A percentile compares a stretch with the other conserved stretches of the same genome.
phyloP scores from a whole-genome alignment of 208 protist species.

The Angomonas ambiguus region DNA sequence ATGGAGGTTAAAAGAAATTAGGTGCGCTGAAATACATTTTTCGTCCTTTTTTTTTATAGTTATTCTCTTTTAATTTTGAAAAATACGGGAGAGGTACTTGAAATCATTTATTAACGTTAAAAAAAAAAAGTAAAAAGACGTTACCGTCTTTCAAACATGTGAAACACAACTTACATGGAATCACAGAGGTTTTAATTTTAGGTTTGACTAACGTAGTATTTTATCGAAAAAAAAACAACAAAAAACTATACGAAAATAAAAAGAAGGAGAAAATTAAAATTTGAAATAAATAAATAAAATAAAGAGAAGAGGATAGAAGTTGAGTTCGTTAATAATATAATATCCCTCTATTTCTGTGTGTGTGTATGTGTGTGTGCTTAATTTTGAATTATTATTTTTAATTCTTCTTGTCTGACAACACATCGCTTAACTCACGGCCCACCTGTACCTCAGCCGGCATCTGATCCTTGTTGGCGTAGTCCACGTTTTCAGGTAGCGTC shows the following conservation, averaged over 20 bases:
- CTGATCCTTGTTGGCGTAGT: neutral
- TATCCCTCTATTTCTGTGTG: neutral
- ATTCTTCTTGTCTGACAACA: neutral
- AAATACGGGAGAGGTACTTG: no score
- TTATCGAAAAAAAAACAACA: no score
- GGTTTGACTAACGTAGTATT: no score
- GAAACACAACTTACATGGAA: no score
- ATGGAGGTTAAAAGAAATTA: neutral
- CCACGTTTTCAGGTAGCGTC: neutral
- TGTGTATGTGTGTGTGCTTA: neutral
- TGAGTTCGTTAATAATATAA: no score
- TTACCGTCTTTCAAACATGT: no score
- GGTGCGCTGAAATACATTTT: neutral
- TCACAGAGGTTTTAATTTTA: no score
- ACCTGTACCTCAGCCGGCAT: neutral
- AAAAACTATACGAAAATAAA: constrained; percentile 13
- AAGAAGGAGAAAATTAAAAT: neutral
- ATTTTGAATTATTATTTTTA: neutral
- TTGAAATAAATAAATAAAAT: no score
- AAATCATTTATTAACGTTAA: no score
- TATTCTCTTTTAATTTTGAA: neutral
- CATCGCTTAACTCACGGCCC: neutral
- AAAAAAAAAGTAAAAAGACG: no score
- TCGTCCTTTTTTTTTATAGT: neutral
- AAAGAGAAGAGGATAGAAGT: no score